These are phyloP conservation scores for Fusarium praegraminearum DNA, from an alignment of 2,329 filamentous ascomycete genomes.

Conservation along the genomic window DNA sequence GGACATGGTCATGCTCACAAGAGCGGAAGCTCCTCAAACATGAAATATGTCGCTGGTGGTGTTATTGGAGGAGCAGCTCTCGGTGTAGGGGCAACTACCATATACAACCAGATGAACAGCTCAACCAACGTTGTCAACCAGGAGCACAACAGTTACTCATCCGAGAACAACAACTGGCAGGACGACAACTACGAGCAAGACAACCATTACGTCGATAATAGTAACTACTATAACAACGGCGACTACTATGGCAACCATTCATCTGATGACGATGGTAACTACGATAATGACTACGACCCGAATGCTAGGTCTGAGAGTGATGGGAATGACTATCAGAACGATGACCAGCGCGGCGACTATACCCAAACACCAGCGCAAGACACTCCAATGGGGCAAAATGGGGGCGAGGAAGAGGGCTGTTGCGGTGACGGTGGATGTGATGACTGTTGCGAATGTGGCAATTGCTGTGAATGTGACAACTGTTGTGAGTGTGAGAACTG, in stretches of 20 bases:
- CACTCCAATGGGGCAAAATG: background rate
- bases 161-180: conserved; percentile 9
- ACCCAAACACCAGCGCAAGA: background rate
- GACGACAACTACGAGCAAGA: conserved; percentile 1
- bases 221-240: background rate
- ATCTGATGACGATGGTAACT: background rate
- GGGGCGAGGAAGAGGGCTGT: rapidly evolving
- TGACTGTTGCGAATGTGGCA: background rate
- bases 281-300: background rate
- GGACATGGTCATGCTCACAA: background rate
- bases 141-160: conserved; percentile 1
- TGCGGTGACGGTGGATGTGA: background rate
- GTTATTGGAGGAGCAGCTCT: conserved; percentile 1
- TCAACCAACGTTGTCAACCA: conserved; percentile 14
- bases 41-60: conserved; percentile 9
- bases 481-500: conserved; percentile 5
- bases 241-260: background rate
- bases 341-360: background rate
- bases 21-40: conserved; percentile 4
- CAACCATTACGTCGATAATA: background rate
- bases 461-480: background rate
- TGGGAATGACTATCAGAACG: background rate
- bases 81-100: background rate
- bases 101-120: conserved; percentile 22
- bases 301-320: background rate